These are phyloP conservation scores for Penicillium sp. DNA, from an alignment of 2,329 filamentous ascomycete genomes.

Conservation along the genomic window DNA sequence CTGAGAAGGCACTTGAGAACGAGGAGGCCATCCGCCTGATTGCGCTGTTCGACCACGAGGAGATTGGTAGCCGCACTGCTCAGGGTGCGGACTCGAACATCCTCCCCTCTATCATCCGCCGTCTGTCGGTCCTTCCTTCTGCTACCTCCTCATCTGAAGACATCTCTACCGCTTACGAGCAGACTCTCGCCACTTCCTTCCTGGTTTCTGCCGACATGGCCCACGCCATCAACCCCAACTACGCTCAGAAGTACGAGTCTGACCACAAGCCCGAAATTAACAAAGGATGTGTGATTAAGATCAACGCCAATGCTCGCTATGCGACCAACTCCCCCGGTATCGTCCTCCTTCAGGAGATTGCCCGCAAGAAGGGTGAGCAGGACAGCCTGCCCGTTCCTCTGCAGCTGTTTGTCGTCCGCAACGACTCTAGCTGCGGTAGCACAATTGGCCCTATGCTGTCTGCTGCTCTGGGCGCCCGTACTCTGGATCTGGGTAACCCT, in stretches of 20 bases:
- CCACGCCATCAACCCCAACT: slow-evolving; percentile 94
- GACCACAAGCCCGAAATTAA: slow-evolving; percentile 95
- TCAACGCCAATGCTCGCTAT: slow-evolving; percentile 97
- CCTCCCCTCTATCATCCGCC: slow-evolving; percentile 80
- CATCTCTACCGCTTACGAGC: slow-evolving; percentile 81
- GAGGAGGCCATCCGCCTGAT: slow-evolving; percentile 87
- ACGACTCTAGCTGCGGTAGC: slow-evolving; percentile 91
- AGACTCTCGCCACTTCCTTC: slow-evolving; percentile 87
- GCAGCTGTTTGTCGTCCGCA: slow-evolving; percentile 93
- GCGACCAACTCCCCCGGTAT: slow-evolving; percentile 96
- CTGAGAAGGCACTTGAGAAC: slow-evolving; percentile 64
- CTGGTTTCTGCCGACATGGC: slow-evolving; percentile 97
- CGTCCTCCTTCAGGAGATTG: slow-evolving; percentile 85
- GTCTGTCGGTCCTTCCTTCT: slow-evolving; percentile 76
- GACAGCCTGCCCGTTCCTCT: slow-evolving; percentile 74
- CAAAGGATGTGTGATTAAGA: slow-evolving; percentile 92
- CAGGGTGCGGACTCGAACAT: slow-evolving; percentile 94
- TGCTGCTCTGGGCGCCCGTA: slow-evolving; percentile 80
- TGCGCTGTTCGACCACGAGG: slow-evolving; percentile 95
- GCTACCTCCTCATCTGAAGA: slow-evolving; percentile 59
- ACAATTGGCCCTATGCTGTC: slow-evolving; percentile 98
- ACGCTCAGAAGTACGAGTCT: slow-evolving; percentile 83
- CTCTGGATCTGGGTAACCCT: slow-evolving; percentile 88
- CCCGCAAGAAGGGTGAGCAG: slow-evolving; percentile 57
- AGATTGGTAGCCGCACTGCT: slow-evolving; percentile 88